Evolutionary conservation across 2,329 filamentous ascomycete genomes (phyloP), one percentile per base, ranked within the genome.

Genomic region (Hypoxylon sp.): DNA sequence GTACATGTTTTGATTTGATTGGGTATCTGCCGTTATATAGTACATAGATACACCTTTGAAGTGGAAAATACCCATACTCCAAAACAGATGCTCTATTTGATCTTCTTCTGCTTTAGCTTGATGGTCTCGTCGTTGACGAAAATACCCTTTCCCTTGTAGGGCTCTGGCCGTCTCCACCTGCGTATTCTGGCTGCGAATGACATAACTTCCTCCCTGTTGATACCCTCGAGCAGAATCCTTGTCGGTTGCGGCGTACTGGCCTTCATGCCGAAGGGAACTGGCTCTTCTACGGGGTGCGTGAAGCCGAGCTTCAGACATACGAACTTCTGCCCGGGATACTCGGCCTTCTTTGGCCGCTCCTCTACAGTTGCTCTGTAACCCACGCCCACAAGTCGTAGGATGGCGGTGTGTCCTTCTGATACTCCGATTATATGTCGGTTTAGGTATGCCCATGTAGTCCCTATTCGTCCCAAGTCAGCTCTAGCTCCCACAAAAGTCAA

Each of bases 101-200:
- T 94, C 88, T 95, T 96, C 91, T 98, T 99, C 77, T 93, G 92
- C 91, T 99, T 99, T 82, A 99, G 81, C 87, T 92, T 97, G 83
- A 99, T 98, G 31, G 94, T 98, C 87, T 99, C 94, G 71, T 94
- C 94, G 78, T 98, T 97, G 76, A 99, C 91, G 80, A 98, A 99
- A 75, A 99, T 97, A 75, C 96, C 96, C 89, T 99, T 98, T 73
- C 96, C 96, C 89, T 99, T 99, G 83, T 99, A 99, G 72, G 96
- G 96, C 83, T 99, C 96, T 31, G 96, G 96, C 72, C 88, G 88
- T 78, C 96, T 91, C 95, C 95, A 98, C 81, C 85, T 88, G 75
- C 94, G 87, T 73, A 99, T 97, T 74, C 91, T 85, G 0, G 96
- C 96, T 17, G 96, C 96, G 81, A 98, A 98, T 65, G 92, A 90